These are phyloP conservation scores for Globisporangium emineosum DNA, from an alignment of 352 stramenopile species.

Conservation along the genomic window DNA sequence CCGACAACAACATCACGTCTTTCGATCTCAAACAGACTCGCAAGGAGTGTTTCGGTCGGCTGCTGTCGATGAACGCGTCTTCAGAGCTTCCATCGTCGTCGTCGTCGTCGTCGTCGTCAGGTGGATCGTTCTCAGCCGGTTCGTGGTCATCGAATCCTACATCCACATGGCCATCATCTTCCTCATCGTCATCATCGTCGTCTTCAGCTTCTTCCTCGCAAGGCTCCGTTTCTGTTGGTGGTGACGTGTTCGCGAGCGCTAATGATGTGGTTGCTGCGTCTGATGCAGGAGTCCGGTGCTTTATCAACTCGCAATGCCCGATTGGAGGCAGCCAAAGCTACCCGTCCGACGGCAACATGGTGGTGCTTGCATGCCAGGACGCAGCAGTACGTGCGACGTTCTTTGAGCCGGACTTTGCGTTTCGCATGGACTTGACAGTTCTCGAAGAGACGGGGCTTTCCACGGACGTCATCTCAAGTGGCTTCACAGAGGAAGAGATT, in stretches of 20 bases:
- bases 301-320: conserved; percentile 16
- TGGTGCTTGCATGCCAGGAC: conserved; percentile 1
- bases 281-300: conserved; percentile 23
- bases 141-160: neutral
- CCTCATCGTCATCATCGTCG: conserved; percentile 4
- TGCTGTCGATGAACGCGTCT: neutral
- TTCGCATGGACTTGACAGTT: neutral
- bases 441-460: neutral
- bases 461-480: conserved; percentile 1
- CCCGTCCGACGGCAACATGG: neutral
- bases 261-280: conserved; percentile 12
- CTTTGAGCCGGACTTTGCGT: neutral
- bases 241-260: neutral
- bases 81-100: conserved; percentile 15
- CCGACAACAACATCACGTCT: conserved; percentile 3
- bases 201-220: conserved; percentile 10
- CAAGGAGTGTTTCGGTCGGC: neutral
- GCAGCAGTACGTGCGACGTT: conserved; percentile 3
- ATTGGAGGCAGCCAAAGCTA: neutral
- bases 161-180: conserved; percentile 11
- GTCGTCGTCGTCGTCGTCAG: conserved; percentile 17
- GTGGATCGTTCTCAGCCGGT: neutral
- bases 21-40: neutral
- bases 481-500: conserved; percentile 2
- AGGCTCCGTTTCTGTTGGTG: neutral